Percentiles rank a stretch among this genome's conserved stretches.
These are phyloP conservation scores for Mucor ambiguus DNA, from an alignment of 371 early-diverging fungal species.

Conservation along the genomic window DNA sequence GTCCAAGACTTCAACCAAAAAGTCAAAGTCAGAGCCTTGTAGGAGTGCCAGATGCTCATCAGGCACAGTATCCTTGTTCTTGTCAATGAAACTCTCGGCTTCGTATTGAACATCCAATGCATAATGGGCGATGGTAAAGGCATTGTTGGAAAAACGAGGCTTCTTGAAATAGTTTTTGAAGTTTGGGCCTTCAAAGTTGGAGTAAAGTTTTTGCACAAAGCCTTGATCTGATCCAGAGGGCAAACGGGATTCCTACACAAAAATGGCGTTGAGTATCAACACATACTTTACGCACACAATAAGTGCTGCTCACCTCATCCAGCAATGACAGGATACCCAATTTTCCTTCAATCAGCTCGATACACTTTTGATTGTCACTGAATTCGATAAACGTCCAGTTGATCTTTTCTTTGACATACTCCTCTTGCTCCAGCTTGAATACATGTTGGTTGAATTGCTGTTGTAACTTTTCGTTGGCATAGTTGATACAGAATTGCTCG, in stretches of 20 bases:
- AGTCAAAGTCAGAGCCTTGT: slow-evolving; percentile 68
- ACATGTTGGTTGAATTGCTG: slow-evolving; percentile 84
- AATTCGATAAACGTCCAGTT: slow-evolving; percentile 94
- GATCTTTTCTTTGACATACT: slow-evolving; percentile 93
- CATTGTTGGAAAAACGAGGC: slow-evolving; percentile 85
- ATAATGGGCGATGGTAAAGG: slow-evolving; percentile 91
- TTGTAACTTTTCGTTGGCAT: slow-evolving; percentile 97
- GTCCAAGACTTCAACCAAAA: slow-evolving; percentile 74
- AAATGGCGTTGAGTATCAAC: neutral
- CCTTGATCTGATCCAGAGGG: slow-evolving; percentile 88
- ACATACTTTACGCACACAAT: neutral
- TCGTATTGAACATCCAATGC: slow-evolving; percentile 92
- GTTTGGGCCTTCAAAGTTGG: slow-evolving; percentile 69
- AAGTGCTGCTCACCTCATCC: slow-evolving; percentile 77
- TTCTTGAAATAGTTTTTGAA: slow-evolving; percentile 85
- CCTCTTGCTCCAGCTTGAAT: slow-evolving; percentile 93
- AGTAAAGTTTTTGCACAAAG: slow-evolving; percentile 85
- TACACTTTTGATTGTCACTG: slow-evolving; percentile 99
- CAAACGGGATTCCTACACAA: slow-evolving; percentile 78
- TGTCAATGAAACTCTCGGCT: slow-evolving; percentile 95
- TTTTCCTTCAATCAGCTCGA: slow-evolving; percentile 97
- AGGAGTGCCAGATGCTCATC: slow-evolving; percentile 86
- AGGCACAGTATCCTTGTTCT: slow-evolving; percentile 98
- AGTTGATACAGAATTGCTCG: slow-evolving; percentile 99
- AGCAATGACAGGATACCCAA: slow-evolving; percentile 94